These are phyloP conservation scores for bread wheat (Triticum aestivum) DNA, from an alignment of 176 grass and related monocot genomes.

Conservation along the genomic window DNA sequence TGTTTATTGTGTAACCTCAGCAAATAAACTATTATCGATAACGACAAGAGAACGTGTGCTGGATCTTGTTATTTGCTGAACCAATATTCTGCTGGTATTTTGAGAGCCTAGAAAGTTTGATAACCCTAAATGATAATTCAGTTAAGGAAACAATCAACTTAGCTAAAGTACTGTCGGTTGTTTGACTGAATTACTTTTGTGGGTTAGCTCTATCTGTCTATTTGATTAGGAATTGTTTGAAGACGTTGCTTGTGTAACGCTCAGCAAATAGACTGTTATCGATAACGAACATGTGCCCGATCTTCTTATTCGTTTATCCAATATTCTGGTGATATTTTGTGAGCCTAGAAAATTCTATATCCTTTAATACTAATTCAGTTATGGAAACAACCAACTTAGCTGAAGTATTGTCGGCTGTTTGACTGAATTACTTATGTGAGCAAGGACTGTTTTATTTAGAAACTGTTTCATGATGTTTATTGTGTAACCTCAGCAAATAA, in stretches of 20 bases:
- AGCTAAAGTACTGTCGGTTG: background rate
- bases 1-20: background rate
- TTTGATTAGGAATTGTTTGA: background rate
- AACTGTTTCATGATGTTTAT: background rate
- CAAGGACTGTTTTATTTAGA: background rate
- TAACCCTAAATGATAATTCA: background rate
- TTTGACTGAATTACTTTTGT: background rate
- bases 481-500: background rate
- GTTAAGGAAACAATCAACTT: background rate
- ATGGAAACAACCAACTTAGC: background rate
- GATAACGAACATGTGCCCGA: background rate
- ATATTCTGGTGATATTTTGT: background rate
- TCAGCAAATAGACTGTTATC: conserved; percentile 7
- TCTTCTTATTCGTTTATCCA: background rate
- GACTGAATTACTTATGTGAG: background rate
- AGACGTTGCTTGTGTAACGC: background rate
- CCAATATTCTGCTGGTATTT: background rate
- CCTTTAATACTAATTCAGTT: background rate
- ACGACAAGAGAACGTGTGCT: background rate
- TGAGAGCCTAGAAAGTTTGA: background rate
- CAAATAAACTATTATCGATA: background rate
- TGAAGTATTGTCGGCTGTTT: background rate
- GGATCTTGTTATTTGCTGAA: background rate
- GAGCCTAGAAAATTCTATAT: background rate
- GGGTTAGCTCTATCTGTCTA: background rate